These are phyloP conservation scores for Herpetomonas samuelpessoai DNA, from an alignment of 208 protist genomes.

Conservation along the genomic window DNA sequence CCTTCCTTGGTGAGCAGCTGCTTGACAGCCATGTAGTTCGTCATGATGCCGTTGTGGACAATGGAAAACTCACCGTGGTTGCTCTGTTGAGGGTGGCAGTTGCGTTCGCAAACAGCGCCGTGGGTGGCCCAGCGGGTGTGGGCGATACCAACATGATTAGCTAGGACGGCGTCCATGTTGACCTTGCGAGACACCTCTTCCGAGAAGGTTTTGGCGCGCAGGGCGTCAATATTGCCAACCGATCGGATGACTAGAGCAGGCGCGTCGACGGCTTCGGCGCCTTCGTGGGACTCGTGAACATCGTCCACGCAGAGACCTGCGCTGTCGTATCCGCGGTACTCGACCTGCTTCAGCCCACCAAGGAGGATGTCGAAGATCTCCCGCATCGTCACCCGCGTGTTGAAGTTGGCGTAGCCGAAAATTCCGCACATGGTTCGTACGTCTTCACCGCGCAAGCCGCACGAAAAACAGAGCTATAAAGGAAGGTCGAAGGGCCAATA, in stretches of 20 bases:
- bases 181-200: constrained; percentile 10
- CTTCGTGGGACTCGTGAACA: constrained; percentile 2
- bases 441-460: too few relatives aligned
- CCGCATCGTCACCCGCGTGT: constrained; percentile 22
- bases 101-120: constrained; percentile 89
- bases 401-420: constrained; percentile 76
- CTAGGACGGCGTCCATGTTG: constrained; percentile 34
- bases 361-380: constrained; percentile 79
- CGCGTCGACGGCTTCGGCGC: constrained; percentile 9
- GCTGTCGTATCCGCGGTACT: constrained; percentile 96
- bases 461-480: too few relatives aligned
- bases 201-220: constrained; percentile 50
- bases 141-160: constrained; percentile 80
- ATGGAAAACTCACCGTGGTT: constrained; percentile 77
- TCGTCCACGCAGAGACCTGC: constrained; percentile 91
- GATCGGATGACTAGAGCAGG: constrained; percentile 57
- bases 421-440: constrained; percentile 83
- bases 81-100: constrained; percentile 92
- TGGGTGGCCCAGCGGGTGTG: constrained; percentile 98
- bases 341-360: constrained; percentile 83
- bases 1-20: constrained; percentile 67
- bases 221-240: constrained; percentile 76
- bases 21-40: constrained; percentile 89
- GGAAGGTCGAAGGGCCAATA: too few relatives aligned
- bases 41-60: constrained; percentile 97